Evolutionary conservation across 768 basidiomycete genomes (phyloP), one percentile per base, ranked within the genome.

Genomic region (Tylopilus sp.): DNA sequence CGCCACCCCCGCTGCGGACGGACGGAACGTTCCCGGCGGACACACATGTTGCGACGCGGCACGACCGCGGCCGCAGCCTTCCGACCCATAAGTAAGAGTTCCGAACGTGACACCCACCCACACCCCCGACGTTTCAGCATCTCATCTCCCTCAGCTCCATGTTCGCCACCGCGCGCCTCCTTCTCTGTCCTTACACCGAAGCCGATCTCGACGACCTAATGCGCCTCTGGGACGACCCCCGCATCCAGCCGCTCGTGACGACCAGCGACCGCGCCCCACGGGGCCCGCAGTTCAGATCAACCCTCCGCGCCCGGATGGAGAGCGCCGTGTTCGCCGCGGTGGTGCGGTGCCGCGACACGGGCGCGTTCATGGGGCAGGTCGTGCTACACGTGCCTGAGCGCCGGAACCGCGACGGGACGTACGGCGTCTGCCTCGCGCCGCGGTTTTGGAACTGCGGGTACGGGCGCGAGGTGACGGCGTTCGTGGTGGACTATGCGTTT

Each of bases 401-500:
- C 6, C 57, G 56, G 55, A 58, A 71, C 31, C 60, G 67, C 53
- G 63, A 71, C 48, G 70, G 69, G 44, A 53, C 56, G 25, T 64
- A 71, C 28, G 64, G 67, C 2, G 65, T 74, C 43, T 67, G 65
- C 38, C 56, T 74, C 15, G 44, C 40, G 10, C 59, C 60, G 3
- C 33, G 60, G 47, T 71, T 69, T 46, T 75, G 76, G 72, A 59
- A 64, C 12, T 63, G 66, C 17, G 76, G 76, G 1, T 77, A 71
- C 47, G 76, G 76, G 3, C 70, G 63, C 28, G 75, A 78, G 45
- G 68, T 68, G 41, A 70, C 71, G 44, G 57, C 57, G 28, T 78
- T 74, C 54, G 58, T 77, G 30, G 57, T 75, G 12, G 72, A 75
- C 26, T 64, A 76, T 49, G 65, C 66, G 21, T 79, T 79, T 26